Evolutionary conservation across 2,329 filamentous ascomycete species (phyloP).

Genomic region (Botrytis aclada): DNA sequence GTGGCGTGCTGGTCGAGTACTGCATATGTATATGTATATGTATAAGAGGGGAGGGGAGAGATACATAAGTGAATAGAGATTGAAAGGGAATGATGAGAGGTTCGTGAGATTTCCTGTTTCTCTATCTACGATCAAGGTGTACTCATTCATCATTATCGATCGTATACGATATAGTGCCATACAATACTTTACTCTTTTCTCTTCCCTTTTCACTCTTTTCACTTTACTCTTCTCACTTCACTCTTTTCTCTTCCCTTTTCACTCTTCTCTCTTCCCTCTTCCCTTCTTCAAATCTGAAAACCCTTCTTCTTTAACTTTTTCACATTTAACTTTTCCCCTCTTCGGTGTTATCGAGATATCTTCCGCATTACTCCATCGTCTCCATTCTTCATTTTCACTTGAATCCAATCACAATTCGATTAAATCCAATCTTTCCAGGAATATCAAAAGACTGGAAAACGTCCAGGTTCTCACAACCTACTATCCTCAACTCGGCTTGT

Average conservation of each 20-base stretch:
- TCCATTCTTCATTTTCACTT: too few relatives aligned
- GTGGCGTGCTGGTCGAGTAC: neutral
- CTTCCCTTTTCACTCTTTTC: too few relatives aligned
- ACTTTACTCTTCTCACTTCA: too few relatives aligned
- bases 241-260: too few relatives aligned
- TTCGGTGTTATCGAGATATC: neutral
- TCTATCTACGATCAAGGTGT: neutral
- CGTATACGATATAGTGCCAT: neutral
- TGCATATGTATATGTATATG: neutral
- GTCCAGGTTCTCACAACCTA: too few relatives aligned
- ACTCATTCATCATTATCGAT: neutral
- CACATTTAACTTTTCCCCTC: neutral
- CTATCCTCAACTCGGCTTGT: too few relatives aligned
- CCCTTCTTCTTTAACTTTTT: neutral
- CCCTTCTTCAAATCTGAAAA: neutral
- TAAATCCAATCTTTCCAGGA: neutral
- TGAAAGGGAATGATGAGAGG: too few relatives aligned
- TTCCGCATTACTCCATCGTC: neutral
- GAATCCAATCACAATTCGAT: neutral
- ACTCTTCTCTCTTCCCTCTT: too few relatives aligned
- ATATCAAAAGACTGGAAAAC: neutral
- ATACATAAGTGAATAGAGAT: too few relatives aligned
- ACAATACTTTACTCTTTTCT: too few relatives aligned
- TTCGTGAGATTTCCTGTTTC: too few relatives aligned
- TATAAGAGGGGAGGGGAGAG: too few relatives aligned